phyloP scores from a whole-genome alignment of 108 stramenopile species.

The Discostella stelligeroides region DNA sequence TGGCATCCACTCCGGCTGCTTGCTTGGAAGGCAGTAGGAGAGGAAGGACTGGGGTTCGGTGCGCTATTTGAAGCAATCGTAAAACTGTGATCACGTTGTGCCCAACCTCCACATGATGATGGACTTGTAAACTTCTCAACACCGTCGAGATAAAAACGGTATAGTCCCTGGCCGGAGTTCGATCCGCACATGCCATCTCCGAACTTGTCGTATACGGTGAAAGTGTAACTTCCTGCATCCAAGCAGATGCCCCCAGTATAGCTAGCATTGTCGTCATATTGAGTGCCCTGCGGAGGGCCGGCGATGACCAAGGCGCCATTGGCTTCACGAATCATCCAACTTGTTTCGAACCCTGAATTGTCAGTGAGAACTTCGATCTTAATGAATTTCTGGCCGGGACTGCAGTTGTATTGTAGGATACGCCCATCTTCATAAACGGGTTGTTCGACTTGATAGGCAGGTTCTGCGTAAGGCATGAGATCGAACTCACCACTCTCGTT shows the following conservation, averaged over 20 bases:
- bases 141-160: constrained; percentile 5
- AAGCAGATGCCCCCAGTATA: constrained; percentile 20
- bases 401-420: constrained; percentile 3
- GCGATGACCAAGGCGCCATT: constrained; percentile 3
- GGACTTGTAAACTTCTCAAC: neutral
- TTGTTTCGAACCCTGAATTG: constrained; percentile 25
- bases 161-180: constrained; percentile 10
- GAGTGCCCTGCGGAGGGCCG: constrained; percentile 5
- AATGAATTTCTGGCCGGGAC: constrained; percentile 2
- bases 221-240: constrained; percentile 9
- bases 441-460: neutral
- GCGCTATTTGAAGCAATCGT: neutral
- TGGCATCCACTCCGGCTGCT: neutral
- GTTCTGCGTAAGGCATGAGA: neutral
- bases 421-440: neutral
- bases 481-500: neutral
- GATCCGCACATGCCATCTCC: constrained; percentile 20
- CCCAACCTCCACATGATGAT: neutral
- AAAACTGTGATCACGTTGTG: constrained; percentile 9
- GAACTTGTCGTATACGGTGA: constrained; percentile 16
- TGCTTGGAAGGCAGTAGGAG: neutral
- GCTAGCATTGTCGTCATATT: constrained; percentile 13
- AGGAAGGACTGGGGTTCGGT: neutral
- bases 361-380: constrained; percentile 21
- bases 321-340: constrained; percentile 6